Conservation (phyloP, 805 yeast genomes). For the Ogataea dorogensis region DNA sequence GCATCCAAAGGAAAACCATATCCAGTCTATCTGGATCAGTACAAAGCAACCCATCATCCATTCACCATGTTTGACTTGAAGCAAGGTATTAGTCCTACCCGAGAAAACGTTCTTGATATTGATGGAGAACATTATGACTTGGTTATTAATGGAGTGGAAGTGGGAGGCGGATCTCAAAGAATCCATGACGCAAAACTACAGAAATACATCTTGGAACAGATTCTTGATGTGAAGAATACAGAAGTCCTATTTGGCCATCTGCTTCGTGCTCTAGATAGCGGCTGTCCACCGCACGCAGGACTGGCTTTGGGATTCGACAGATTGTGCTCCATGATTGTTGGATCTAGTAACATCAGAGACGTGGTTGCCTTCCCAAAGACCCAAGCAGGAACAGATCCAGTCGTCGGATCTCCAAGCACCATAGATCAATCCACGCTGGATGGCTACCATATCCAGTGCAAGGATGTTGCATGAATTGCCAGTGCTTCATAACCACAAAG, state of each 20-base stretch:
- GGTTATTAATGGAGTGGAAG: constrained; percentile 90
- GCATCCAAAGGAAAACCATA: constrained; percentile 35
- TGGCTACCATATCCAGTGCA: constrained; percentile 47
- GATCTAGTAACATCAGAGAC: constrained; percentile 75
- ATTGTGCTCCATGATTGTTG: constrained; percentile 86
- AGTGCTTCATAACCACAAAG: constrained; percentile 4
- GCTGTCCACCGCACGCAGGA: constrained; percentile 99
- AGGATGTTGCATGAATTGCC: constrained; percentile 2
- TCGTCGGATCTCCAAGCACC: constrained; percentile 79
- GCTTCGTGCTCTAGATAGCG: constrained; percentile 74
- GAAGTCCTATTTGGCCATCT: constrained; percentile 80
- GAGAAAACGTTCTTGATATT: constrained; percentile 41
- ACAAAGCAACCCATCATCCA: constrained; percentile 90
- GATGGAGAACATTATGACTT: constrained; percentile 92
- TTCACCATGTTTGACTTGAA: constrained; percentile 74
- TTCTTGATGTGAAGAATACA: constrained; percentile 60
- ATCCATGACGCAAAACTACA: constrained; percentile 85
- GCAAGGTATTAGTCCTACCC: constrained; percentile 4
- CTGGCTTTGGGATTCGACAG: constrained; percentile 94
- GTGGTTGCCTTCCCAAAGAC: constrained; percentile 97
- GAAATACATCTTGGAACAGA: constrained; percentile 60
- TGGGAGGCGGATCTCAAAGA: constrained; percentile 97
- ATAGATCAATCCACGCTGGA: constrained; percentile 51
- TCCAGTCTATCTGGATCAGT: constrained; percentile 57
- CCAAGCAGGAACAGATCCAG: constrained; percentile 81